Base-by-base conservation (phyloP, 495 filamentous ascomycete genomes). In the Aspergillus haitiensis region DNA sequence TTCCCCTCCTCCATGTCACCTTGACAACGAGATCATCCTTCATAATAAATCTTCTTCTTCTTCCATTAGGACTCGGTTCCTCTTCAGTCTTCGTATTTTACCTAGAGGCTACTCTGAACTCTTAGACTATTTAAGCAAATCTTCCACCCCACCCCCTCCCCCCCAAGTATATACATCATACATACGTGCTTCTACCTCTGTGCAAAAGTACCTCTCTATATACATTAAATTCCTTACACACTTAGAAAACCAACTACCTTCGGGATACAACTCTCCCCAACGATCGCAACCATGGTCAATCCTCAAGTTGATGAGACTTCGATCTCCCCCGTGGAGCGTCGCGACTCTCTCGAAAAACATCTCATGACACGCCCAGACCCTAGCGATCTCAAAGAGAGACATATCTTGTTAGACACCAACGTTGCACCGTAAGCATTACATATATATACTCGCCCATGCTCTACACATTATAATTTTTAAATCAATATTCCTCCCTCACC, bases 291-390 rank as follows among this genome's bases (percentile, higher is more conserved):
- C 27, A 59, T 75, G 71, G 63, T 62, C 50, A 67, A 58, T 48
- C 42, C 62, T 40, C 46, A 50, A 16, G 64, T 78, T 65, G 75
- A 80, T 65, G 65, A 75, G 18, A 71, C 71, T 50, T 67, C 64
- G 15, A 64, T 64, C 42, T 87, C 88, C n/a, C 84, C 88, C 55
- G 76, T 82, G 60, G 86, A 86, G 64, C 87, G 92, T 65, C 90
- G 90, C 73, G 87, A 95, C 77, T 92, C 89, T n/a, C 84, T 97
- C 34, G 91, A 94, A 75, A 90, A 89, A 65, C 89, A 93, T 66
- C 82, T 96, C 58, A 84, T 87, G 67, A 84, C 83, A 56, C 88
- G 92, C 39, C 92, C 92, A 10, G 89, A 92, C 18, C 79, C 84
- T 44, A 78, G 92, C 67, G 91, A 96, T 59, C 85, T 97, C 52